Base-by-base conservation (phyloP, 805 yeast species). In the Barnettozyma californica region DNA sequence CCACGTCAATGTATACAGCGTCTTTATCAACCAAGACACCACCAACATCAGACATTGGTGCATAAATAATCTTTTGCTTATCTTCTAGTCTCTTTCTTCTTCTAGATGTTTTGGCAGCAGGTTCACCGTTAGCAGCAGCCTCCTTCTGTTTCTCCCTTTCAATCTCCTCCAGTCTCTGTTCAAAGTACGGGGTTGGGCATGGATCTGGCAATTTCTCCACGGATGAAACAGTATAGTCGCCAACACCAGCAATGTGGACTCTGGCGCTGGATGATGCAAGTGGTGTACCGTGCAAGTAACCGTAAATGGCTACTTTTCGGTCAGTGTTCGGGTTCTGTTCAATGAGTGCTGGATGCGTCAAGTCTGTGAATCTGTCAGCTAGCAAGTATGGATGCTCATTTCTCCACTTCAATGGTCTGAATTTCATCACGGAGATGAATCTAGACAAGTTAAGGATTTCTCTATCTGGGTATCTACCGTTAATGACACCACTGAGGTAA, bases 11-110 rank as follows among this genome's bases (percentile, higher is more conserved):
- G 60, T 91, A 94, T 2, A 94, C 99, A 9, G 99, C 97, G 71
- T 94, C 99, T 63, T 86, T 91, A 69, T 94, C 99, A 52, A 94
- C 89, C 55, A 94, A 73, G 34, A 94, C 95, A 65, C 99, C 99
- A 49, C 97, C 97, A n/a, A 94, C 97, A 67, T 94, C 98, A 42
- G 97, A 87, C 99, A 94, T 94, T 44, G 99, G 99, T 0, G 99
- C 99, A 66, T 95, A 94, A 2, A 94, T 89, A 56, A 89, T 80
- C 65, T 91, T 94, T 64, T 89, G 95, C 58, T 84, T 88, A 62
- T 94, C 99, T 56, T 94, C 98, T 46, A 94, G 78, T 62, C 98
- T 79, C 64, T 89, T 87, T 61, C 97, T 78, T 66, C 97, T 82
- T 58, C 95, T 78, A 51, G 96, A 80, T 2, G 82, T 76, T 29